Base-by-base conservation (phyloP, 768 basidiomycete genomes). In the Podaxis rugospora region DNA sequence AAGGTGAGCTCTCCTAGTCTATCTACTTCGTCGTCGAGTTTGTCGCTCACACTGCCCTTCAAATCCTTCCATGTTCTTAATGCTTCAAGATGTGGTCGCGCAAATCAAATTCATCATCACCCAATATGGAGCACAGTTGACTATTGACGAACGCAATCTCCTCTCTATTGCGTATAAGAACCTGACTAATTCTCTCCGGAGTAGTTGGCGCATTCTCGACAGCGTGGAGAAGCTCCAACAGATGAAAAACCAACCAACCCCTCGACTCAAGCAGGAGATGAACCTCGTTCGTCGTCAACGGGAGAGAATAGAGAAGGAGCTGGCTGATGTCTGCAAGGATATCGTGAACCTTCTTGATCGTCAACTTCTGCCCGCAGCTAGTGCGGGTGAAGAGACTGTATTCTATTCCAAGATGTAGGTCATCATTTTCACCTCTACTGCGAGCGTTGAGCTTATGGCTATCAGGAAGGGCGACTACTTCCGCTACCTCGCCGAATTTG, bases 151-250 rank as follows among this genome's bases (percentile, higher is more conserved):
- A 76, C 89, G 93, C 67, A 94, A 91, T 73, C 80, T 95, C 37
- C 83, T 94, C 60, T 94, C 92, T 2, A 84, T 93, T 62, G 92
- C 93, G 27, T 94, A 92, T 80, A 95, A 95, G 82, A 93, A 93
- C 72, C 78, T 90, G 64, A 95, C 92, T 18, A 91, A 92, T 67
- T 84, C 80, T 18, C 84, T 92, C 62, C 87, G 93, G 58, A 88
- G 86, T 52, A 92, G 90, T 65, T 95, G 93, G 93, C 83, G 92
- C 67, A 84, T 87, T 66, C 80, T 93, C 58, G 89, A 90, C 64
- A 82, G 81, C 59, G 80, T 92, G 64, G 89, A 91, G 75, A 87
- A 87, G 72, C 81, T 87, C 71, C 82, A 85, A 70, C 75, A 80
- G 65, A 75, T 75, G 59, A 58, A 62, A 16, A 58, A 53, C 14